Evolutionary conservation across 306 rosid genomes (phyloP).

Genomic region (Cicer yamashitae): DNA sequence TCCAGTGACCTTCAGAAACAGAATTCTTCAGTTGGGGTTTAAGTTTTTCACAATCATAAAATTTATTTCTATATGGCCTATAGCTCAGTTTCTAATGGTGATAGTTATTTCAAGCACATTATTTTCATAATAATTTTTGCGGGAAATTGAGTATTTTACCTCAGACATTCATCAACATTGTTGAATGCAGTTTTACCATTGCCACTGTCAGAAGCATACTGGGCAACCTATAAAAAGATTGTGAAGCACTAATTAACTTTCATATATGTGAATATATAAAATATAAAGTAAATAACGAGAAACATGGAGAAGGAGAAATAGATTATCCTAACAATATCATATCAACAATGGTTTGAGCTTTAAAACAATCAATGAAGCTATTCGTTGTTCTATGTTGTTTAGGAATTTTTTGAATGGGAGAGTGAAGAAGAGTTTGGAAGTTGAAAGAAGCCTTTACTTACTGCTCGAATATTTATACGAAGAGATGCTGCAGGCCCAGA

Average conservation of each 20-base stretch:
- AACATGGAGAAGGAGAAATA: background rate
- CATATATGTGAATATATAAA: background rate
- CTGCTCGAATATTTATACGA: slow-evolving; percentile 85
- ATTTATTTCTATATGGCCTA: background rate
- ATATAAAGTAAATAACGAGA: slow-evolving; percentile 5
- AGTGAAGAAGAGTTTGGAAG: slow-evolving; percentile 17
- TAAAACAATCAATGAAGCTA: slow-evolving; percentile 21
- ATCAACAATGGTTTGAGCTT: slow-evolving; percentile 22
- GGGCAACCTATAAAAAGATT: slow-evolving; percentile 71
- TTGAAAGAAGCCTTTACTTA: slow-evolving; percentile 51
- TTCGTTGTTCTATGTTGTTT: background rate
- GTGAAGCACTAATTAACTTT: slow-evolving; percentile 37
- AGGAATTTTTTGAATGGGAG: slow-evolving; percentile 22
- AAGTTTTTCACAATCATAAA: slow-evolving; percentile 31
- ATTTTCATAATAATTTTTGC: background rate
- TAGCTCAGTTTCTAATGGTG: slow-evolving; percentile 13
- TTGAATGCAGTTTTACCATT: slow-evolving; percentile 68
- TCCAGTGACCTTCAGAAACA: slow-evolving; percentile 73
- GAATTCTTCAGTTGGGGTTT: slow-evolving; percentile 33
- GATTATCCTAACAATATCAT: slow-evolving; percentile 15
- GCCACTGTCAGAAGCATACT: slow-evolving; percentile 82
- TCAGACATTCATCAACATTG: slow-evolving; percentile 81
- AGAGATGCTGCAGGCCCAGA: slow-evolving; percentile 93
- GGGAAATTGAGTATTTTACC: slow-evolving; percentile 54
- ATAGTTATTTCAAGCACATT: background rate